phyloP scores from a whole-genome alignment of 805 yeast species.

The Pichia deserticola region DNA sequence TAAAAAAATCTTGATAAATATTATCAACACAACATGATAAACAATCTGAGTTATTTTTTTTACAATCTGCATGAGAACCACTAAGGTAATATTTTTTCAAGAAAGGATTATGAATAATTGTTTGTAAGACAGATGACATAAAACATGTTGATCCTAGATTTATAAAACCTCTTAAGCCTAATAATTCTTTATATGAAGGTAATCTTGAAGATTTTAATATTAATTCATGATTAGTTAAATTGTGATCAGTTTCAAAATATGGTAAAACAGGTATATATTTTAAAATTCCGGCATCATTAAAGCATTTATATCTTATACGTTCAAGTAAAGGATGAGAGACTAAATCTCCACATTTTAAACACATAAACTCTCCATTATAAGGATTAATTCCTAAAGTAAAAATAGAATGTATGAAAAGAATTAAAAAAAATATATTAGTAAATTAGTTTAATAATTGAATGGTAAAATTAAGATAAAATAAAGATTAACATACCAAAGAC shows the following conservation, averaged over 20 bases:
- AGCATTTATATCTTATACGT: slow-evolving; percentile 33
- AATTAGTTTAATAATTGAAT: too few relatives aligned
- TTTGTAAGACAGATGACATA: slow-evolving; percentile 89
- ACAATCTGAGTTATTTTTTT: slow-evolving; percentile 40
- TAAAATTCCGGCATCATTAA: slow-evolving; percentile 16
- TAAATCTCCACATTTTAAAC: slow-evolving; percentile 73
- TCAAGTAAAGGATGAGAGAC: slow-evolving; percentile 57
- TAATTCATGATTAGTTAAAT: slow-evolving; percentile 18
- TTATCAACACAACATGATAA: slow-evolving; percentile 81
- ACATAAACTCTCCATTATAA: slow-evolving; percentile 58
- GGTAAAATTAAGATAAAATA: neutral
- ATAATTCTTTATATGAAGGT: slow-evolving; percentile 49
- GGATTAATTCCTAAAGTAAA: slow-evolving; percentile 45
- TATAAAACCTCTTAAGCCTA: slow-evolving; percentile 83
- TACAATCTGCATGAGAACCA: slow-evolving; percentile 62
- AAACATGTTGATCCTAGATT: slow-evolving; percentile 97
- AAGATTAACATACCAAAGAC: slow-evolving; percentile 36
- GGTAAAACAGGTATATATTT: slow-evolving; percentile 27
- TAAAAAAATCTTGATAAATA: slow-evolving; percentile 67
- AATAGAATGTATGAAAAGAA: slow-evolving; percentile 30
- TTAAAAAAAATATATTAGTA: slow-evolving; percentile 16
- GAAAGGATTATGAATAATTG: slow-evolving; percentile 84
- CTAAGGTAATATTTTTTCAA: slow-evolving; percentile 69
- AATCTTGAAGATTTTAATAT: slow-evolving; percentile 28
- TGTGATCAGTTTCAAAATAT: slow-evolving; percentile 23